Conservation (phyloP, 1,284 basidiomycete species). For the Ceratobasidium sp. region DNA sequence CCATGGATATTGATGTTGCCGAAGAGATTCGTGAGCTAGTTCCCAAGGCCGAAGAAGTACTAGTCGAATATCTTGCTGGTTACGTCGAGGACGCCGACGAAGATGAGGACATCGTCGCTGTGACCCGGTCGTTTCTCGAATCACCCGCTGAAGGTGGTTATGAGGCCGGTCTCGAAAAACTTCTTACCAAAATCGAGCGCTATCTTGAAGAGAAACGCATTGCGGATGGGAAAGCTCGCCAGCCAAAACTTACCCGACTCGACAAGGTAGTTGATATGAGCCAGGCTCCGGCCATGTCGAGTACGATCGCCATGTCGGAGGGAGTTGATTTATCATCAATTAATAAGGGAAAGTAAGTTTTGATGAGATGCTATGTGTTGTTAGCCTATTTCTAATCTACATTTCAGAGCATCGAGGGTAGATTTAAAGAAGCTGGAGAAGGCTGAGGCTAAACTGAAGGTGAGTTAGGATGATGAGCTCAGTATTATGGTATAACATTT, state of each 20-base stretch:
- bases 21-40: slow-evolving; percentile 78
- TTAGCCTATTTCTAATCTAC: slow-evolving; percentile 4
- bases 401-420: slow-evolving; percentile 82
- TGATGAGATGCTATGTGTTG: background rate
- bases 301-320: slow-evolving; percentile 80
- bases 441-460: slow-evolving; percentile 95
- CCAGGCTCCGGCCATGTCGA: slow-evolving; percentile 78
- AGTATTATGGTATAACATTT: background rate
- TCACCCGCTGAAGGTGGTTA: slow-evolving; percentile 65
- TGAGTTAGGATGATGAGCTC: no score
- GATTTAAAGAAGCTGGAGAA: slow-evolving; percentile 98
- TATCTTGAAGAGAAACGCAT: slow-evolving; percentile 70
- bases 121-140: slow-evolving; percentile 76
- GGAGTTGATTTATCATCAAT: slow-evolving; percentile 92
- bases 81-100: slow-evolving; percentile 92
- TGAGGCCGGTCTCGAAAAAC: slow-evolving; percentile 62
- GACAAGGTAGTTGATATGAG: slow-evolving; percentile 97
- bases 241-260: slow-evolving; percentile 61
- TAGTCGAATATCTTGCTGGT: slow-evolving; percentile 91
- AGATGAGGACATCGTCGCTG: slow-evolving; percentile 83
- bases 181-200: slow-evolving; percentile 69
- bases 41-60: slow-evolving; percentile 83
- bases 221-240: slow-evolving; percentile 58
- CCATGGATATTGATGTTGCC: slow-evolving; percentile 62
- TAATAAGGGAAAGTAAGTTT: slow-evolving; percentile 88